A percentile compares a stretch with the other conserved stretches of the same genome.
Conservation (phyloP, 208 protist genomes). For the Porcisia hertigi region DNA sequence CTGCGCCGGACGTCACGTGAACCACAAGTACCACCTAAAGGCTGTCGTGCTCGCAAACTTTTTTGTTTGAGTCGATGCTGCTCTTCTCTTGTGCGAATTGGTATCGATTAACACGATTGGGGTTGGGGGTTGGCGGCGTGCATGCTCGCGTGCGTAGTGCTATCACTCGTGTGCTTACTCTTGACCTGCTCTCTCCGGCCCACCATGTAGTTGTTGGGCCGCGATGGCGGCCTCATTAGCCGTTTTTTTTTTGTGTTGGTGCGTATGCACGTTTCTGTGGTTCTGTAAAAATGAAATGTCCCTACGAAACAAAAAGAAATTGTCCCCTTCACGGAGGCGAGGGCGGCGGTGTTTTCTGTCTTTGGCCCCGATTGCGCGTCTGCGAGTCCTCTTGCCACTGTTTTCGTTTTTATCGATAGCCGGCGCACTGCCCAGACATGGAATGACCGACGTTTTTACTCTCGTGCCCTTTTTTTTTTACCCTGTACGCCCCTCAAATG, state of each 20-base stretch:
- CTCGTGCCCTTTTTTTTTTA: neutral
- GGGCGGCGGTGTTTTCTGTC: neutral
- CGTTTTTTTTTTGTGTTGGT: neutral
- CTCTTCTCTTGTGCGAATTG: neutral
- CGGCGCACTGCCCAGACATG: neutral
- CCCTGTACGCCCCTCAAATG: no score
- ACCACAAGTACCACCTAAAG: constrained; percentile 92
- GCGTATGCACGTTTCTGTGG: neutral
- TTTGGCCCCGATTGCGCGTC: neutral
- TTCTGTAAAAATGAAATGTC: neutral
- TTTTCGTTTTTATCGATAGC: neutral
- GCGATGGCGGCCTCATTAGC: neutral
- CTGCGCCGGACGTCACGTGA: constrained; percentile 90
- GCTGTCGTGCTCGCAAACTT: constrained; percentile 92
- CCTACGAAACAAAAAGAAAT: neutral
- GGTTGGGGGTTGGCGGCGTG: neutral
- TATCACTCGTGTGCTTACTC: neutral
- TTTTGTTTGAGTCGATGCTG: constrained; percentile 60
- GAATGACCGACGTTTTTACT: neutral
- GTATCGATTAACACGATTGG: neutral
- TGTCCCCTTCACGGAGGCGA: neutral
- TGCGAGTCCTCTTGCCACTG: neutral
- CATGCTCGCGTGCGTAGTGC: neutral
- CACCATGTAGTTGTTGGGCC: neutral
- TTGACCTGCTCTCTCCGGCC: neutral